phyloP scores from a whole-genome alignment of 2,329 filamentous ascomycete genomes.

The Didymella pinodella region DNA sequence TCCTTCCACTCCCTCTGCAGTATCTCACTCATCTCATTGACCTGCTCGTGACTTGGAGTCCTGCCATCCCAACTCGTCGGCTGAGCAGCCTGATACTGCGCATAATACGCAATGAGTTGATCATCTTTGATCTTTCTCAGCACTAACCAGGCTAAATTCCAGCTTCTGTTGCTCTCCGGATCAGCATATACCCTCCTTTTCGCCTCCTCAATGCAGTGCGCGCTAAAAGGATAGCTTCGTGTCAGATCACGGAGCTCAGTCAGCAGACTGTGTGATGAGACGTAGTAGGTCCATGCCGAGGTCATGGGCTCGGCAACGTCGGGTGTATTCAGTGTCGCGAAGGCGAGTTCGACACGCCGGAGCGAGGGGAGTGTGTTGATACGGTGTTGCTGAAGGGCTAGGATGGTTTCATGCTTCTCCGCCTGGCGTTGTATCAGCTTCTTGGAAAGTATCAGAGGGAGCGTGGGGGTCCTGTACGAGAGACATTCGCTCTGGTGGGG shows the following conservation, averaged over 20 bases:
- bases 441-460: neutral
- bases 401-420: slow-evolving; percentile 65
- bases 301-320: slow-evolving; percentile 73
- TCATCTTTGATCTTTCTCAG: slow-evolving; percentile 71
- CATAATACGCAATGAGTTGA: slow-evolving; percentile 70
- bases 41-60: slow-evolving; percentile 63
- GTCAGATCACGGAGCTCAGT: slow-evolving; percentile 74
- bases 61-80: slow-evolving; percentile 75
- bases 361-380: slow-evolving; percentile 77
- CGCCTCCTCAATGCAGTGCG: slow-evolving; percentile 70
- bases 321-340: slow-evolving; percentile 64
- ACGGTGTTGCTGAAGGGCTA: slow-evolving; percentile 70
- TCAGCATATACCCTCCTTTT: slow-evolving; percentile 70
- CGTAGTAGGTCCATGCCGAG: slow-evolving; percentile 74
- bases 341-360: slow-evolving; percentile 73
- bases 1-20: slow-evolving; percentile 73
- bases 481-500: slow-evolving; percentile 33
- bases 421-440: slow-evolving; percentile 39
- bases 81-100: slow-evolving; percentile 66
- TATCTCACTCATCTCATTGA: slow-evolving; percentile 66
- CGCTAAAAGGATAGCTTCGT: slow-evolving; percentile 70
- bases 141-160: slow-evolving; percentile 79
- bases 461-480: slow-evolving; percentile 23
- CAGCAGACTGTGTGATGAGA: slow-evolving; percentile 73
- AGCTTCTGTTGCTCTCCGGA: slow-evolving; percentile 71